Conservation (phyloP, 768 basidiomycete genomes). For the Boletus speciosus region DNA sequence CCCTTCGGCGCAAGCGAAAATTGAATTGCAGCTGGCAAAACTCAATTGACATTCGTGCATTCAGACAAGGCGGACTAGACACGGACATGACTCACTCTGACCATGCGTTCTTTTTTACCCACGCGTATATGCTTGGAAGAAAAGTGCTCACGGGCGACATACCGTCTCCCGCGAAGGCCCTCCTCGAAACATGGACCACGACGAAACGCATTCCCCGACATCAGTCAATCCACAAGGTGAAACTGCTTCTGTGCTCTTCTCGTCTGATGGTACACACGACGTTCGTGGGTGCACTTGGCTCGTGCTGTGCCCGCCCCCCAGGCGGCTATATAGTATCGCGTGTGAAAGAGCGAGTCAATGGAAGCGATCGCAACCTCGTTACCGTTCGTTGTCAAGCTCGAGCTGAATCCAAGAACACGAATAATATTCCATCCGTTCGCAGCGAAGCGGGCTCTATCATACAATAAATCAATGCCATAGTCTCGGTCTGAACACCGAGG, state of each 20-base stretch:
- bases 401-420: constrained; percentile 23
- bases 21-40: constrained; percentile 20
- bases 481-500: constrained; percentile 18
- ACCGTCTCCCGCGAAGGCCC: constrained; percentile 16
- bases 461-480: constrained; percentile 37
- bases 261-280: constrained; percentile 7
- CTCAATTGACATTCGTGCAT: constrained; percentile 10
- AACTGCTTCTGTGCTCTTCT: not conserved
- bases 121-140: not conserved
- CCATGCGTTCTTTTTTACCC: constrained; percentile 3
- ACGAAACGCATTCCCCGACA: not conserved
- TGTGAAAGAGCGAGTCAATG: not conserved
- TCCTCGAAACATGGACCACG: not conserved
- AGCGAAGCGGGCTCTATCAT: constrained; percentile 25
- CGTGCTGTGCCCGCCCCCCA: not conserved
- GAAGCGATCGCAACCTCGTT: constrained; percentile 10
- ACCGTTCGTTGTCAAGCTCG: constrained; percentile 13
- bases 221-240: not conserved
- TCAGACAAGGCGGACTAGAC: not conserved
- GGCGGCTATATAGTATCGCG: not conserved
- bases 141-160: too few species aligned
- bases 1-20: not conserved
- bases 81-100: not conserved
- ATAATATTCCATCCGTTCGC: constrained; percentile 34
- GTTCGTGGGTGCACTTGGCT: constrained; percentile 2